phyloP scores from a whole-genome alignment of 352 stramenopile species.

The Globisporangium lucens region DNA sequence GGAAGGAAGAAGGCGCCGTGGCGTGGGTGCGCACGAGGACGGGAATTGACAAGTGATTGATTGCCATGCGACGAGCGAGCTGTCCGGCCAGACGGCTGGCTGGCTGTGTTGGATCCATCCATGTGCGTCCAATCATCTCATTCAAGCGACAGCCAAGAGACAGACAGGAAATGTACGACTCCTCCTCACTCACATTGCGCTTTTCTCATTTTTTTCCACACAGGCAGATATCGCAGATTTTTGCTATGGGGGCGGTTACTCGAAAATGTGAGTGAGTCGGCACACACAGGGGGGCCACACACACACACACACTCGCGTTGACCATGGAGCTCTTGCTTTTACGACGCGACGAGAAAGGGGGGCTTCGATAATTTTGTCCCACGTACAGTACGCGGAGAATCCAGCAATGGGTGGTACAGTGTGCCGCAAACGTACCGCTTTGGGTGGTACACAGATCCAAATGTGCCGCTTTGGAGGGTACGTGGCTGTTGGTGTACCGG shows the following conservation, averaged over 20 bases:
- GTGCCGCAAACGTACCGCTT: background rate
- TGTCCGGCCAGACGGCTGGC: background rate
- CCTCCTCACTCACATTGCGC: background rate
- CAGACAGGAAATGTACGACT: background rate
- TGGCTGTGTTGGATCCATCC: background rate
- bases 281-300: background rate
- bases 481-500: background rate
- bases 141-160: background rate
- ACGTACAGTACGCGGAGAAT: background rate
- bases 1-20: background rate
- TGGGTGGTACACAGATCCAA: background rate
- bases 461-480: background rate
- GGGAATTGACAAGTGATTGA: slow-evolving; percentile 8
- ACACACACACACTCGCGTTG: background rate
- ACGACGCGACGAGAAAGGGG: background rate
- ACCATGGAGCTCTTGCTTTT: background rate
- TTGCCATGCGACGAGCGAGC: background rate
- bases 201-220: slow-evolving; percentile 5
- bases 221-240: slow-evolving; percentile 1
- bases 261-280: background rate
- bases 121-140: slow-evolving; percentile 5
- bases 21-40: background rate
- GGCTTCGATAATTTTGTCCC: background rate
- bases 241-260: background rate
- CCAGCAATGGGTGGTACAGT: background rate